A percentile compares a stretch with the other conserved stretches of the same genome.
phyloP scores from a whole-genome alignment of 768 basidiomycete genomes.

The Rhizopogon roseolus region DNA sequence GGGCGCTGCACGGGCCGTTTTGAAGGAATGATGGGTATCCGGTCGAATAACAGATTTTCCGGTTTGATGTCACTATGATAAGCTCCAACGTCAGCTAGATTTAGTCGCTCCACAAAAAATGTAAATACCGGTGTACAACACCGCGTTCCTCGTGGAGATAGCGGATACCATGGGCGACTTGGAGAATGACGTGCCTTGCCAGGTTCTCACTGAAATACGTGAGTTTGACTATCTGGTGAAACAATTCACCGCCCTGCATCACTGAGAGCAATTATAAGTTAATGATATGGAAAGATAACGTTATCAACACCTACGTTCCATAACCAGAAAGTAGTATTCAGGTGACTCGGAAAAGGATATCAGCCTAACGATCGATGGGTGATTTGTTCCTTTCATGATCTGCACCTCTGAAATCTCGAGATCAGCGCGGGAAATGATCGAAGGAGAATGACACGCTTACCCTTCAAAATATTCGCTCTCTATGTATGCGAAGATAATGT shows the following conservation, averaged over 20 bases:
- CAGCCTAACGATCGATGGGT: constrained; percentile 91
- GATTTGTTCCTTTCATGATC: constrained; percentile 94
- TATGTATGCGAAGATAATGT: constrained; percentile 30
- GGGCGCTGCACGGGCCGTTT: constrained; percentile 69
- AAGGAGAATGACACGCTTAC: constrained; percentile 28
- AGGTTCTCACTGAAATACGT: constrained; percentile 98
- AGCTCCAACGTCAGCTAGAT: background rate
- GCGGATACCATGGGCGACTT: constrained; percentile 90
- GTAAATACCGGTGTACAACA: constrained; percentile 80
- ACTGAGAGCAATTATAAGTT: constrained; percentile 41
- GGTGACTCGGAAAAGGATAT: constrained; percentile 86
- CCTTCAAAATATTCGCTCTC: constrained; percentile 98
- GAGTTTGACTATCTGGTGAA: constrained; percentile 98
- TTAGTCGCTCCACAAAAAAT: background rate
- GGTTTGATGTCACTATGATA: constrained; percentile 85
- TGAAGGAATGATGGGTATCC: constrained; percentile 88
- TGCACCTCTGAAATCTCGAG: constrained; percentile 72
- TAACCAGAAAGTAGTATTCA: constrained; percentile 91
- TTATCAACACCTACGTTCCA: constrained; percentile 66
- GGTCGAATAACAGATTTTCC: constrained; percentile 92
- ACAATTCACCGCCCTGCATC: constrained; percentile 96
- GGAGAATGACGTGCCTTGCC: constrained; percentile 94
- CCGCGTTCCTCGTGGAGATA: constrained; percentile 97
- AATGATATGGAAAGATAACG: constrained; percentile 1
- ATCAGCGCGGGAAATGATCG: background rate